Conservation (phyloP, 176 grass and related monocot species). For the Oryza glaberrima region DNA sequence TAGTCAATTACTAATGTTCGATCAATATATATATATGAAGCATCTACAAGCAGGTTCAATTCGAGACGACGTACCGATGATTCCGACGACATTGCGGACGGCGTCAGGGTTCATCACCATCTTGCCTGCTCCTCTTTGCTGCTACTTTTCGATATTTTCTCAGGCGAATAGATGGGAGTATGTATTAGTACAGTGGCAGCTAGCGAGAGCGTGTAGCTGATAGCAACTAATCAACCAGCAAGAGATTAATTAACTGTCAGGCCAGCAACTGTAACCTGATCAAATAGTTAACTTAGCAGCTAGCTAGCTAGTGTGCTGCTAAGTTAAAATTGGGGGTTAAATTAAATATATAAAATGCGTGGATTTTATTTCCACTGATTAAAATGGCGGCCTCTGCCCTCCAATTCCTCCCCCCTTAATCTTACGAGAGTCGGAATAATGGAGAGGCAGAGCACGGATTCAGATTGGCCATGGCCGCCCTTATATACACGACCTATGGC, state of each 20-base stretch:
- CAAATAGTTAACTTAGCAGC: too few species aligned
- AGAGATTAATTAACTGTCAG: not conserved
- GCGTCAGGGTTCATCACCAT: constrained; percentile 31
- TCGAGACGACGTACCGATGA: constrained; percentile 44
- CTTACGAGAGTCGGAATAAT: not conserved
- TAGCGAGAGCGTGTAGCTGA: not conserved
- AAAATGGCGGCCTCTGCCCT: not conserved
- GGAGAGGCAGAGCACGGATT: not conserved
- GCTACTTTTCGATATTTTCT: not conserved
- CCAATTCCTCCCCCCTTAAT: not conserved
- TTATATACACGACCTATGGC: not conserved
- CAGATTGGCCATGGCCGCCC: not conserved
- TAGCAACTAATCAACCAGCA: not conserved
- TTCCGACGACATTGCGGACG: constrained; percentile 48
- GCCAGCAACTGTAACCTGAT: too few species aligned
- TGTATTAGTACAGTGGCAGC: not conserved
- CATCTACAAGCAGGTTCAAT: not conserved
- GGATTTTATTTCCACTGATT: not conserved
- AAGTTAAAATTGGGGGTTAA: too few species aligned
- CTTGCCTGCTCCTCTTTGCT: not conserved
- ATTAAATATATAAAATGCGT: too few species aligned
- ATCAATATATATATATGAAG: too few species aligned
- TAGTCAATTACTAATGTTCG: too few species aligned
- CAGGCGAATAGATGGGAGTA: not conserved
- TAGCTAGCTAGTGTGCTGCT: too few species aligned